Base-by-base conservation (phyloP, 1,139 yeast species). In the Candida pseudoviswanathii region DNA sequence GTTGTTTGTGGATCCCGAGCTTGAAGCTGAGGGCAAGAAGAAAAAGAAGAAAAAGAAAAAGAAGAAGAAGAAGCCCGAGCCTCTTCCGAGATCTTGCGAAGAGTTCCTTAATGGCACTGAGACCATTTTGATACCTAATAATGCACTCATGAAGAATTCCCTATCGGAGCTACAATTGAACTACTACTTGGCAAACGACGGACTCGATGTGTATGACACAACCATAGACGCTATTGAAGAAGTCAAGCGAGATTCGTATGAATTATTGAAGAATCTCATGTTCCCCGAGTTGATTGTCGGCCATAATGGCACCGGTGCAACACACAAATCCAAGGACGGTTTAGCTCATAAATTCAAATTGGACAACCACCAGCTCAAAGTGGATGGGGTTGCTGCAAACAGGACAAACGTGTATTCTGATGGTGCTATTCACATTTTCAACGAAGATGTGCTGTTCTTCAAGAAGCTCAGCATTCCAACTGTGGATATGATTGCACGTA, bases 391-490 rank as follows among this genome's bases (percentile, higher is more conserved):
- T 1, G 21, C 44, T 2, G 58, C 71, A 3, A 59, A 63, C 1
- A 59, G 79, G 2, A 80, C 84, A 49, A 59, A 75, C 11, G 61
- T 85, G 0, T 69, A 82, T 4, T 67, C 82, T 1, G 81, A 85
- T 63, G 94, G 91, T 0, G 64, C 87, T 0, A 61, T 86, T 0
- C 94, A 91, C 62, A 61, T 82, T 3, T 84, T 86, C 48, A 66
- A 64, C 10, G 24, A 44, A 2, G 47, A 57, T 58, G 64, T 70
- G 25, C 57, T 67, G 22, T 67, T 80, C 50, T 66, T 81, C 40
- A 51, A 64, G 0, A 58, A 67, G 1, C 56, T 73, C 9, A 61
- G 58, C 3, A 55, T 70, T 3, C 59, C 64, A 0, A 45, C 61
- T 3, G 68, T 75, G 5, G 65, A 68, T 0, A 81, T 89, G 67